Evolutionary conservation across 2,329 filamentous ascomycete species (phyloP), one percentile per base, ranked within the genome.

Genomic region (Diaporthe vaccinii): DNA sequence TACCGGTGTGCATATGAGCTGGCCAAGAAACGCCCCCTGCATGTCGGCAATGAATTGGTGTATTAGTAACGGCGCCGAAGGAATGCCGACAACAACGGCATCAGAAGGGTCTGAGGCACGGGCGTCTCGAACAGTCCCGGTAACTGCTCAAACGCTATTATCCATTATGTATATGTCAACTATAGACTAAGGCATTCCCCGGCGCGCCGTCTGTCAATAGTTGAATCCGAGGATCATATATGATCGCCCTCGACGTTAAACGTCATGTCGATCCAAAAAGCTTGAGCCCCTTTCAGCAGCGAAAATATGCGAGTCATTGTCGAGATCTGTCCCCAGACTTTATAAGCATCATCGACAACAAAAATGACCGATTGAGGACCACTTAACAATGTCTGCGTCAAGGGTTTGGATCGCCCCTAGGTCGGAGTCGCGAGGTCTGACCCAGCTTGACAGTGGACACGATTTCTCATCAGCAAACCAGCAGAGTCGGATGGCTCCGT

Each of bases 11-110:
- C 65, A 53, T 34, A 53, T 41, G 31, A 39, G 46, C 65, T 68
- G 65, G 15, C 65, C 65, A 53, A 55, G 34, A 39, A 68, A 53
- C 46, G 65, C 65, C 65, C 46, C 46, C 65, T 68, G 65, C 65
- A 68, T 68, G 65, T 53, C 65, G 65, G 65, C 46, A 68, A 53
- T 39, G 46, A 10, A 25, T 2, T 34, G 10, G 2, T 28, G 46
- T 39, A 53, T 51, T 25, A 53, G 31, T 20, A 39, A 68, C 46
- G 65, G 65, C 65, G 34, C 46, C 49, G 65, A 39, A 68, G 65
- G 46, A 68, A 10, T 68, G 65, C 46, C 65, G 65, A 39, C 31
- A 8, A 10, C 44, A 28, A 17, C 62, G 46, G 46, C 65, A 53
- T 28, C 1, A 15, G 12, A 65, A 44, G n/a, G 46, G 31, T 53